Evolutionary conservation across 1,284 basidiomycete genomes (phyloP).

Genomic region (Cutaneotrichosporon cutaneum): DNA sequence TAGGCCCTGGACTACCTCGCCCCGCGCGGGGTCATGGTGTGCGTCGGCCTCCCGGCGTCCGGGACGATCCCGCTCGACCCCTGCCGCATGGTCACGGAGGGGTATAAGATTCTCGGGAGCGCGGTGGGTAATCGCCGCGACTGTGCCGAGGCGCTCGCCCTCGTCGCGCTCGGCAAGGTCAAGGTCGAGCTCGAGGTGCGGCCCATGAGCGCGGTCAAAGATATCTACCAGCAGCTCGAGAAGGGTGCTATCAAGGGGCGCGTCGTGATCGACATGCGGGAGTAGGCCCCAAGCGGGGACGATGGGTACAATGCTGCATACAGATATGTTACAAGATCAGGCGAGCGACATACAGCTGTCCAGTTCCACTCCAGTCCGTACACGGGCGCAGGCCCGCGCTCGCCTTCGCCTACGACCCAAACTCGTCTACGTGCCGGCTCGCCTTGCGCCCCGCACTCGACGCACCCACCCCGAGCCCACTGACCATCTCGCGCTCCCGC

Average conservation of each 20-base stretch:
- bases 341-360: slow-evolving; percentile 4
- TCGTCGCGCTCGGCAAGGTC: slow-evolving; percentile 5
- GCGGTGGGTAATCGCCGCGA: background rate
- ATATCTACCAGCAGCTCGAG: slow-evolving; percentile 2
- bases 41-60: slow-evolving; percentile 1
- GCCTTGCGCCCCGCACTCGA: slow-evolving; percentile 25
- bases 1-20: slow-evolving; percentile 3
- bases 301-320: background rate
- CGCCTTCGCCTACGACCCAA: slow-evolving; percentile 13
- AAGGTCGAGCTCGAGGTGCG: slow-evolving; percentile 1
- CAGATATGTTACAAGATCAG: background rate
- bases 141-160: background rate
- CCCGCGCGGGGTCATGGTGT: background rate
- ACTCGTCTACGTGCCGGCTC: slow-evolving; percentile 26
- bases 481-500: slow-evolving; percentile 22
- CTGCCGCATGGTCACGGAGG: background rate
- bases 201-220: background rate
- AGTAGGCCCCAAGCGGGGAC: background rate
- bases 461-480: slow-evolving; percentile 20
- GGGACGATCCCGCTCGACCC: background rate
- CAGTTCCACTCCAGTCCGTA: background rate
- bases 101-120: background rate
- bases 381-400: background rate
- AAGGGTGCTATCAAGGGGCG: background rate
- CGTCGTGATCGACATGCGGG: slow-evolving; percentile 6